Evolutionary conservation across 2,329 filamentous ascomycete species (phyloP), one percentile per base, ranked within the genome.

Genomic region (Polytolypa hystricis): DNA sequence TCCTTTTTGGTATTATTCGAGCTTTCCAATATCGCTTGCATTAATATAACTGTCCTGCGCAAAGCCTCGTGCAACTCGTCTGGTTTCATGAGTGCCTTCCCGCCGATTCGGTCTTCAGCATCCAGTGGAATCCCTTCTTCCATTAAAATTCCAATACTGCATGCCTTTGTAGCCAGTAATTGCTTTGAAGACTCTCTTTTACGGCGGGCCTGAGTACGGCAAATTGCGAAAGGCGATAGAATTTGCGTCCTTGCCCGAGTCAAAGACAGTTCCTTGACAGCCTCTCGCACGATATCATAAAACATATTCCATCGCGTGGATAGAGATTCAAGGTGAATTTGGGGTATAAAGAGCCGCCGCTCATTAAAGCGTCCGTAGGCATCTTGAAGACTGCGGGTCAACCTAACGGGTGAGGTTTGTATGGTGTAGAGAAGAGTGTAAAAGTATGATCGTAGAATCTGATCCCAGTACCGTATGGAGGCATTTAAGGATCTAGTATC

Each of bases 381-480:
- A 31, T 82, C 79, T 50, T 71, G 72, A 5, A 74, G 66, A 74
- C 81, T 85, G 3, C 67, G 63, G 76, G 78, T 89, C 21, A 94
- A 57, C 12, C 83, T 72, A 27, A 79, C 50, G 0, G 91, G 91
- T 1, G 81, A 84, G 0, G 80, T 94, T 58, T 98, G 91, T 6
- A 93, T 62, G 10, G 84, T 81, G 59, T 95, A 95, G 3, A 95
- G 56, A 20, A 77, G 80, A 45, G 83, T 87, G 51, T 81, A 84
- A 33, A 76, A 71, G 47, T 84, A 80, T 1, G 84, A 93, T 7
- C 76, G 74, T 19, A 94, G 64, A 2, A 95, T 73, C 47, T 91
- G 82, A 52, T 94, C 84, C 91, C 91, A 98, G 57, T 96, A 96
- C 77, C 81, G 87, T 16, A 94, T 79, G 48, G 94, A 86, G 46